A percentile compares a stretch with the other conserved stretches of the same genome.
phyloP scores from a whole-genome alignment of 306 rosid species.

The Prunus fruticosa region DNA sequence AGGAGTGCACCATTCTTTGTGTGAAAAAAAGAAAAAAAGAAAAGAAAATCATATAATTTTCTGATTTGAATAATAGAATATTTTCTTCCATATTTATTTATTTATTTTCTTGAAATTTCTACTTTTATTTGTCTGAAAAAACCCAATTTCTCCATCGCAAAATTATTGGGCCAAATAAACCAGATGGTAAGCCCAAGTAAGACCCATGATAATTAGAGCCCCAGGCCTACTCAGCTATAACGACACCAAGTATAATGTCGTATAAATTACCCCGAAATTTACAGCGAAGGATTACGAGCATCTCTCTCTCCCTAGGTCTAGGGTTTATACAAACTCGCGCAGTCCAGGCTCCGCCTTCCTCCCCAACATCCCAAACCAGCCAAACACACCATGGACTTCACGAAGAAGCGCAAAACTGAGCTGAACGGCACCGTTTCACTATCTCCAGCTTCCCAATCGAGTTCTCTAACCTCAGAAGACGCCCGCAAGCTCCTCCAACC shows the following conservation, averaged over 20 bases:
- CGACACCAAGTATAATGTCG: neutral
- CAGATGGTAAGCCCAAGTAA: neutral
- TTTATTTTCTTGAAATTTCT: neutral
- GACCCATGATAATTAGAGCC: neutral
- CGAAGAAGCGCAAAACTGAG: constrained; percentile 65
- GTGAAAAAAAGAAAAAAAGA: neutral
- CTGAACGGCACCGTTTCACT: constrained; percentile 41
- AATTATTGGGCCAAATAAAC: neutral
- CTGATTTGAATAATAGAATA: neutral
- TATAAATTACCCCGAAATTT: neutral
- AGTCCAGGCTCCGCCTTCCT: neutral
- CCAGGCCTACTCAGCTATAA: neutral
- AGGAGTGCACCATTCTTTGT: neutral
- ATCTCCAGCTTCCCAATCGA: neutral
- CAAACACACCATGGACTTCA: constrained; percentile 42
- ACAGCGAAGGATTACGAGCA: neutral
- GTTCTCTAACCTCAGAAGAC: constrained; percentile 37
- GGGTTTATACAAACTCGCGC: constrained; percentile 13
- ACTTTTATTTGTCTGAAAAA: neutral
- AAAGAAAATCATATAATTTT: neutral
- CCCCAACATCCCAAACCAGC: neutral
- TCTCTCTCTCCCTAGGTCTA: neutral
- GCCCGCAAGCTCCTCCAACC: constrained; percentile 59
- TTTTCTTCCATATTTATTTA: neutral
- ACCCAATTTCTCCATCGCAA: too few species aligned